Evolutionary conservation across 768 basidiomycete species (phyloP).

Genomic region (Russula sp.): DNA sequence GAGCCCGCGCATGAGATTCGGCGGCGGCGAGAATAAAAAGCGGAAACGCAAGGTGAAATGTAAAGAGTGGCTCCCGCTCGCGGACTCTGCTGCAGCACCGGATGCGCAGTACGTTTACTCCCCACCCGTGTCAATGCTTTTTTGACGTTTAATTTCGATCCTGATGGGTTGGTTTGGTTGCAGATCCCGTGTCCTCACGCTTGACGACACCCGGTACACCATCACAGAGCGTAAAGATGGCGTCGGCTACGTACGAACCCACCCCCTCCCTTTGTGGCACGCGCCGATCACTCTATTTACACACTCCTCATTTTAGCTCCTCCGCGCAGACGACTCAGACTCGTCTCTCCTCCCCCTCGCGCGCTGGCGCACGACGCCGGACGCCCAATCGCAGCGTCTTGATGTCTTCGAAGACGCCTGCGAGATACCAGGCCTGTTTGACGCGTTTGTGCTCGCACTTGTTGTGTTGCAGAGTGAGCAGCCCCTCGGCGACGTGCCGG

Average conservation of each 20-base stretch:
- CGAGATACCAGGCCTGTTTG: constrained; percentile 11
- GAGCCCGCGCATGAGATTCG: constrained; percentile 14
- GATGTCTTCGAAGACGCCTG: constrained; percentile 13
- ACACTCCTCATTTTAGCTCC: neutral
- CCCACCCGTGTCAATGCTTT: neutral
- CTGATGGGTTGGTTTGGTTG: neutral
- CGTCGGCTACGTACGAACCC: constrained; percentile 10
- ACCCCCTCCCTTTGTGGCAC: neutral
- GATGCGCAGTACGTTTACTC: constrained; percentile 3
- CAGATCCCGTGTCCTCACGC: constrained; percentile 16
- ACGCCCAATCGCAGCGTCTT: constrained; percentile 6
- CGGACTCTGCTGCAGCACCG: neutral
- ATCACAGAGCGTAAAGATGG: constrained; percentile 11
- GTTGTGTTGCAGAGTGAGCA: constrained; percentile 11
- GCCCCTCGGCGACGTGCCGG: constrained; percentile 13
- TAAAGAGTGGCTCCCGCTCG: constrained; percentile 16
- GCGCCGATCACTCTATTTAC: neutral
- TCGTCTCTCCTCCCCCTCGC: constrained; percentile 9
- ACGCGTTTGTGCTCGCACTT: constrained; percentile 17
- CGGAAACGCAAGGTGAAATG: constrained; percentile 14
- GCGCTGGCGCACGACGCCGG: constrained; percentile 10
- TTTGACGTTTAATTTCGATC: neutral
- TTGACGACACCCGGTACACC: constrained; percentile 3
- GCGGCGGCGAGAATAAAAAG: neutral
- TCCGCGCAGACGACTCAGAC: neutral